Conservation (phyloP, 2,329 filamentous ascomycete species). For the Diaporthe longicolla region DNA sequence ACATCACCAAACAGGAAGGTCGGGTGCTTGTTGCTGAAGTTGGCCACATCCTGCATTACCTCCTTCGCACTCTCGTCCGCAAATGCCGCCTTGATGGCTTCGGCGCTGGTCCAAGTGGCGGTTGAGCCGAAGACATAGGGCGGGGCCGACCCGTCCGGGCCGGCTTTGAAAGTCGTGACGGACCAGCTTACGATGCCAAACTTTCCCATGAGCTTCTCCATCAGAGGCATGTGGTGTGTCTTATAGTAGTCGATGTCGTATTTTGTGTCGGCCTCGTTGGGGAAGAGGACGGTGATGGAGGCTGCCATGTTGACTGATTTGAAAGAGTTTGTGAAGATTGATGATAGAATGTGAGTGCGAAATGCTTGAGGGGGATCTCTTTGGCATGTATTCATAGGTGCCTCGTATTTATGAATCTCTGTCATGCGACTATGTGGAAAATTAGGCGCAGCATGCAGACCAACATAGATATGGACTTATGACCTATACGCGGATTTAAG, state of each 20-base stretch:
- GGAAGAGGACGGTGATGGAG: neutral
- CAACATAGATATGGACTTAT: neutral
- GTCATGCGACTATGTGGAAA: neutral
- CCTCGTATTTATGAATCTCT: neutral
- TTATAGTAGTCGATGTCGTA: conserved; percentile 12
- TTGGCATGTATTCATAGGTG: neutral
- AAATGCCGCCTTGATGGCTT: neutral
- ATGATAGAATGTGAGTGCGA: neutral
- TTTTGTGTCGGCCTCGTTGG: conserved; percentile 2
- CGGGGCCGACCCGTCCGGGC: neutral
- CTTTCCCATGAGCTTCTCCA: neutral
- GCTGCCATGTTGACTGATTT: neutral
- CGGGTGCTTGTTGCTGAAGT: neutral
- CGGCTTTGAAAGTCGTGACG: neutral
- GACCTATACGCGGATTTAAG: neutral
- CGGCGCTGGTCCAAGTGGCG: neutral
- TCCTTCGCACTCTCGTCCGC: neutral
- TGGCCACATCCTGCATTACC: neutral
- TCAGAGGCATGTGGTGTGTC: neutral
- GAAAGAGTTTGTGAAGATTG: neutral
- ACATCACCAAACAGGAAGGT: neutral
- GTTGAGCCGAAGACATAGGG: neutral
- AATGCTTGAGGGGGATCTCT: neutral
- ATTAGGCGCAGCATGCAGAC: too few relatives aligned
- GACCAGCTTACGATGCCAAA: neutral